Evolutionary conservation across 345 rosid genomes (phyloP).

Genomic region (Acer negundo): DNA sequence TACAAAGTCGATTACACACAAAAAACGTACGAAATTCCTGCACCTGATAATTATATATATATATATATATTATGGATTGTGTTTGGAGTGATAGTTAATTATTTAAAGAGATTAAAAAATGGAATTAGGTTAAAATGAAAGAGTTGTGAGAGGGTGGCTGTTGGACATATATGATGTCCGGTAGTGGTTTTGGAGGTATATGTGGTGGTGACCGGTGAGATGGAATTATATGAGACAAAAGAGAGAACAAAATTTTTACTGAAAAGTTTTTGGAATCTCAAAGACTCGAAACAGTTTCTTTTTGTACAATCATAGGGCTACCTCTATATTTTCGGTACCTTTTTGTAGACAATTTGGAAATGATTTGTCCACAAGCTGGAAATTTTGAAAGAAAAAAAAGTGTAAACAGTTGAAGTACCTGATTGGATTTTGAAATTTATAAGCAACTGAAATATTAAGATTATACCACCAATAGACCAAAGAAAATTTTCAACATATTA

Average conservation of each 20-base stretch:
- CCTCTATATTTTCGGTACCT: constrained; percentile 1
- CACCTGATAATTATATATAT: no score
- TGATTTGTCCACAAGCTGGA: constrained; percentile 20
- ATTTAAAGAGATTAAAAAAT: neutral
- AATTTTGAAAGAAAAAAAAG: neutral
- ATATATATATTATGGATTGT: neutral
- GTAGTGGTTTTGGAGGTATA: constrained; percentile 35
- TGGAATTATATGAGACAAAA: constrained; percentile 26
- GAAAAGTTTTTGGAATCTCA: constrained; percentile 34
- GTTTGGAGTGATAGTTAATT: neutral
- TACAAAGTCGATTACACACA: no score
- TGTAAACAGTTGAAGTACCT: no score
- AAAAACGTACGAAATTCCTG: no score
- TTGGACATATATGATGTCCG: constrained; percentile 32
- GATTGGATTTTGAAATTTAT: no score
- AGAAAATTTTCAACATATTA: no score
- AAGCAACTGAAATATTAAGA: no score
- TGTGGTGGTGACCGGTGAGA: neutral
- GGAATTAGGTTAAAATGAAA: constrained; percentile 12
- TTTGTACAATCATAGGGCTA: constrained; percentile 19
- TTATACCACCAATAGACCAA: no score
- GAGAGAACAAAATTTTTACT: constrained; percentile 22
- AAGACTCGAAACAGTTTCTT: constrained; percentile 18
- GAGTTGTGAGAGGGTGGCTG: constrained; percentile 19
- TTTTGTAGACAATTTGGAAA: constrained; percentile 7